Base-by-base conservation (phyloP, 441 rosid genomes). In the Pelargonium myrrhifolium region DNA sequence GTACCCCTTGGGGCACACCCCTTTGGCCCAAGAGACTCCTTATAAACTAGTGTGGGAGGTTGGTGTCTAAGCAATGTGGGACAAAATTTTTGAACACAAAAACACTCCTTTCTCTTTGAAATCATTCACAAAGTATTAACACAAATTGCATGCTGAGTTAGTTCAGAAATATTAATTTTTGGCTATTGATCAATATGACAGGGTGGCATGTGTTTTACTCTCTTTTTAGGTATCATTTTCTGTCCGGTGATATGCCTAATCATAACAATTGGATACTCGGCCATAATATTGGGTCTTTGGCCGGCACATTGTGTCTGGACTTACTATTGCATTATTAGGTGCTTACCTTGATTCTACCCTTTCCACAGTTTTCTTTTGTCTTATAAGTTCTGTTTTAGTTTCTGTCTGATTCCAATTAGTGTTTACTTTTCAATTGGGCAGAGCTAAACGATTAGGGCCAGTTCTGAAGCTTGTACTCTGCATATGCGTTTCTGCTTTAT, bases 271-370 rank as follows among this genome's bases (percentile, higher is more conserved):
- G 73, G 73, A 12, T 69, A 69, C 69, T 65, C 73, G 24, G 67
- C 72, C 11, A 61, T 69, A 70, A 65, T 68, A 49, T 49, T 74
- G 70, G 69, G 67, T 8, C 68, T 74, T 47, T 74, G 77, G 77
- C 77, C 77, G 0, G 42, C 61, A 10, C 73, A 74, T 61, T 61
- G 35, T 60, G 10, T 74, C 49, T 74, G 77, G 73, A 74, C 77
- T 24, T 74, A 63, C 40, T 74, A 69, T 53, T 69, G 69, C 47
- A 47, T 74, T 51, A 51, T 74, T 17, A 74, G 77, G 77, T 74
- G 70, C 22, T 60, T 53, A 35, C 58, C 58, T 31, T 18, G 10
- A 40, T 20, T 21, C 28, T 24, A 24, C 58, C 15, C 2, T 59
- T 58, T 59, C 58, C 58, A 51, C 58, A 51, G 11, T 6, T 51